These are phyloP conservation scores for Ophiostoma novo-ulmi DNA, from an alignment of 2,329 filamentous ascomycete species.

Conservation along the genomic window DNA sequence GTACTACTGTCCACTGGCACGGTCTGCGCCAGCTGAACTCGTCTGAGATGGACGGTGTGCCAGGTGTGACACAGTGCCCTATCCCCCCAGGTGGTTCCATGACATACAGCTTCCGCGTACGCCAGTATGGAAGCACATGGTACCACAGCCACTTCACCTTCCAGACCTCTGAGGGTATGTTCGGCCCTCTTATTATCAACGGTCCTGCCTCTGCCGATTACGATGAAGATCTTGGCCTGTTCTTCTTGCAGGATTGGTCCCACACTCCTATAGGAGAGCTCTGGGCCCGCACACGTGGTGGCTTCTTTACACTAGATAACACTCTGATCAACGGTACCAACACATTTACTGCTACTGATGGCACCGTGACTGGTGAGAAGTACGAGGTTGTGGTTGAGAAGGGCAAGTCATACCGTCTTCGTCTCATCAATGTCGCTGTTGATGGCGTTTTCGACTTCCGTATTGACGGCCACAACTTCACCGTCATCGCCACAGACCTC, in stretches of 20 bases:
- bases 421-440: conserved; percentile 48
- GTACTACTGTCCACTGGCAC: conserved; percentile 48
- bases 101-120: conserved; percentile 37
- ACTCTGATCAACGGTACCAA: conserved; percentile 61
- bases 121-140: conserved; percentile 38
- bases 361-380: conserved; percentile 36
- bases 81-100: conserved; percentile 36
- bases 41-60: conserved; percentile 44
- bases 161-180: conserved; percentile 50
- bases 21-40: conserved; percentile 43
- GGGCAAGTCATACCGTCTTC: conserved; percentile 45
- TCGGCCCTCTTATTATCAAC: conserved; percentile 47
- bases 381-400: conserved; percentile 40
- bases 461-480: conserved; percentile 48
- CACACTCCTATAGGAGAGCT: conserved; percentile 48
- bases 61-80: conserved; percentile 41
- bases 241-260: conserved; percentile 41
- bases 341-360: conserved; percentile 43
- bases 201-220: conserved; percentile 47
- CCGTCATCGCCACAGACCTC: conserved; percentile 50
- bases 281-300: conserved; percentile 35
- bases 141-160: conserved; percentile 49
- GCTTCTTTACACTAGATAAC: conserved; percentile 45
- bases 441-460: conserved; percentile 47
- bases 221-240: conserved; percentile 47